Base-by-base conservation (phyloP, 164 flowering plant genomes). In the Magnolia officinalis region DNA sequence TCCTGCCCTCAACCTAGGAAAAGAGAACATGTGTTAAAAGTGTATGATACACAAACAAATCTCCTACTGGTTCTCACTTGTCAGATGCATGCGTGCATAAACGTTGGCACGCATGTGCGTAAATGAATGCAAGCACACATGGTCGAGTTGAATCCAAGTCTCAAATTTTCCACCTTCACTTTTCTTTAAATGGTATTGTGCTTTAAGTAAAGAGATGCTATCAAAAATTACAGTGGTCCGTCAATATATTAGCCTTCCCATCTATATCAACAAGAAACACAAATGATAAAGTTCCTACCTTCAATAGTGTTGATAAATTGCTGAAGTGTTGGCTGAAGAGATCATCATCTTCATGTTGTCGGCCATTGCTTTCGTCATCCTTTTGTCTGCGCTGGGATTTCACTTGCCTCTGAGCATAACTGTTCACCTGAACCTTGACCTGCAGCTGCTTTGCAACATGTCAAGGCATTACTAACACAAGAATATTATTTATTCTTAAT, bases 271-370 rank as follows among this genome's bases (percentile, higher is more conserved):
- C 16, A 55, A 9, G 59, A 9, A 55, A 16, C 59, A 55, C 8
- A 29, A 18, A 26, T 4, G 45, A 51, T 68, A 23, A 72, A 71
- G 70, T 52, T 61, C 83, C 55, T 63, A 89, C 90, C 88, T 86
- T 85, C 67, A 70, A 67, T 51, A 65, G 37, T 23, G 83, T 75
- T 37, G 91, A 88, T 77, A 89, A 74, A 72, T 81, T 87, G 78
- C 85, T 81, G 72, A 84, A 85, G 37, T 72, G 74, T 23, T 72
- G 74, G 37, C 74, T 23, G 61, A 72, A 72, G 37, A 66, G 20
- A 31, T 23, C 45, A 50, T 50, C 20, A 11, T 24, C 45, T 67
- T 87, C 84, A 73, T 59, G 71, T 31, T 66, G 67, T 45, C 2
- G 45, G 61, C 55, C 50, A 74, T 24, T 50, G 64, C 49, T 73